Conservation (phyloP, 441 rosid genomes). For the Syzygium syzygioides region DNA sequence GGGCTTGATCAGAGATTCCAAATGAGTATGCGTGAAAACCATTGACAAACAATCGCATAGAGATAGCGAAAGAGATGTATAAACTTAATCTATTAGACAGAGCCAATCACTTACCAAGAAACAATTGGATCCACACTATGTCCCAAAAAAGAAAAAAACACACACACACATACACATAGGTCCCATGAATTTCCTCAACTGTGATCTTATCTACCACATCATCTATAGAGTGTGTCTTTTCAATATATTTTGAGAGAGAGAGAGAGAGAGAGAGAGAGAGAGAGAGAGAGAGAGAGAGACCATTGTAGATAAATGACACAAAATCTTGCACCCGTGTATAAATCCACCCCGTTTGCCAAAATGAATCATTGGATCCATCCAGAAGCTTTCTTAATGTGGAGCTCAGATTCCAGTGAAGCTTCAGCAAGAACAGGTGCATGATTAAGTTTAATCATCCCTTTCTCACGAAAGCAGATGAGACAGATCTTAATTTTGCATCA, state of each 20-base stretch:
- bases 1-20: not conserved
- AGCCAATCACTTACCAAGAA: not conserved
- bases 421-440: not conserved
- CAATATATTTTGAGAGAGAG: not conserved
- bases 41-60: not conserved
- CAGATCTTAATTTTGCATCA: not conserved
- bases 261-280: not conserved
- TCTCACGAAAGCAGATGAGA: not conserved
- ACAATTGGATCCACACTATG: not conserved
- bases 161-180: not conserved
- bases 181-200: not conserved
- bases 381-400: conserved; percentile 30
- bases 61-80: not conserved
- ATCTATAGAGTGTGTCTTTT: not conserved
- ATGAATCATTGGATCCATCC: conserved; percentile 25
- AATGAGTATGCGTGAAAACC: not conserved
- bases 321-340: conserved; percentile 28
- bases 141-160: not conserved
- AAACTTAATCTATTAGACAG: not conserved
- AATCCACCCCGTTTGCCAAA: conserved; percentile 43
- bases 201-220: not conserved
- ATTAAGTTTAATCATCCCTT: not conserved
- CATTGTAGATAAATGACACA: conserved; percentile 32
- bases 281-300: conserved; percentile 14
- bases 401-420: conserved; percentile 33